Evolutionary conservation across 352 stramenopile genomes (phyloP).

Genomic region (Pythium pectinolyticum): DNA sequence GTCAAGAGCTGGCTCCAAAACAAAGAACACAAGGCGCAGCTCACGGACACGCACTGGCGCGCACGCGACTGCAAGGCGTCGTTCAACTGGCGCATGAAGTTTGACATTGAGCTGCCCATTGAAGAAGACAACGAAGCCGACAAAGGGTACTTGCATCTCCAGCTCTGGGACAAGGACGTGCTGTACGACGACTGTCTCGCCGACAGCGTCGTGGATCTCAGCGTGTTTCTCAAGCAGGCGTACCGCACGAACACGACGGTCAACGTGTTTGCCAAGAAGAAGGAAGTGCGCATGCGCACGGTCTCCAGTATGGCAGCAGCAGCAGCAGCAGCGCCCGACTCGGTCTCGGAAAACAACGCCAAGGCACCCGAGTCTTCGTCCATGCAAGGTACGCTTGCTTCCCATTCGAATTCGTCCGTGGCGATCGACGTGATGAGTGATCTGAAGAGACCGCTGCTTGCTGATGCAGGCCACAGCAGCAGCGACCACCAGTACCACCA

Average conservation of each 20-base stretch:
- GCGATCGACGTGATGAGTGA: slow-evolving; percentile 27
- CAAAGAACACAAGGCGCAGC: slow-evolving; percentile 64
- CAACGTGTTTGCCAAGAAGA: slow-evolving; percentile 77
- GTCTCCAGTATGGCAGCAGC: slow-evolving; percentile 29
- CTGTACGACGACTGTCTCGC: slow-evolving; percentile 77
- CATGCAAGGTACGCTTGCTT: background rate
- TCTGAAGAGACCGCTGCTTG: slow-evolving; percentile 26
- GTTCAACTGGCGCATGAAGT: slow-evolving; percentile 94
- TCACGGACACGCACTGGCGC: slow-evolving; percentile 91
- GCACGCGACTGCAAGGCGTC: slow-evolving; percentile 82
- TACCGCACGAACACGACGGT: slow-evolving; percentile 69
- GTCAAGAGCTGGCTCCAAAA: slow-evolving; percentile 88
- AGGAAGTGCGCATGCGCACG: slow-evolving; percentile 47
- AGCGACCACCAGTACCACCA: background rate
- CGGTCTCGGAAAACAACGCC: background rate
- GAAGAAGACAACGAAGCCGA: slow-evolving; percentile 68
- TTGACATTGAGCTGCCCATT: slow-evolving; percentile 80
- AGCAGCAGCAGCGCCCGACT: too few species aligned
- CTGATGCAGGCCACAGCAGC: slow-evolving; percentile 3
- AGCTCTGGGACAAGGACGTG: slow-evolving; percentile 81
- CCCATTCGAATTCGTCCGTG: slow-evolving; percentile 16
- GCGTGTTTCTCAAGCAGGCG: slow-evolving; percentile 59
- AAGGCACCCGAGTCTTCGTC: background rate
- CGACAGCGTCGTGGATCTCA: slow-evolving; percentile 70
- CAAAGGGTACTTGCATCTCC: slow-evolving; percentile 69